phyloP scores from a whole-genome alignment of 257 asterid species.

The Solanum neorickii region DNA sequence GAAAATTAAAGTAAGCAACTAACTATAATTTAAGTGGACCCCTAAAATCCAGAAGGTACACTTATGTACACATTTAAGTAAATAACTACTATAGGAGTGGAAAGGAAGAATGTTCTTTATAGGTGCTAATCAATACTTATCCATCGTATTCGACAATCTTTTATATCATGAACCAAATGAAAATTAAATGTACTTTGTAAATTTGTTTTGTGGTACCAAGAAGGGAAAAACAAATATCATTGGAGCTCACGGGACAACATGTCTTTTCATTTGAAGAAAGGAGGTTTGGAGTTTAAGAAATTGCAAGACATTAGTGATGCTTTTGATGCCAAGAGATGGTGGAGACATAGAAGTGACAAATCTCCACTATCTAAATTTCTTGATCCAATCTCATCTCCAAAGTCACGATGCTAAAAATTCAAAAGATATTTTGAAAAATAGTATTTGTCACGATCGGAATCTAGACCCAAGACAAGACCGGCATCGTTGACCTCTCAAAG shows the following conservation, averaged over 20 bases:
- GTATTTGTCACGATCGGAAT: too few species aligned
- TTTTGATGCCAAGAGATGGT: too few species aligned
- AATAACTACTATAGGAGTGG: not conserved
- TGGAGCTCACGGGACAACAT: not conserved
- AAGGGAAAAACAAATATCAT: not conserved
- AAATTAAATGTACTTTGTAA: not conserved
- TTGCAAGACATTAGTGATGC: too few species aligned
- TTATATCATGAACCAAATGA: not conserved
- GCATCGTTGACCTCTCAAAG: too few species aligned
- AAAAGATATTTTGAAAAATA: too few species aligned
- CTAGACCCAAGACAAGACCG: too few species aligned
- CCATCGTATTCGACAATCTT: not conserved
- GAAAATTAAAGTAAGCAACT: not conserved
- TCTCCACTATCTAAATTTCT: too few species aligned
- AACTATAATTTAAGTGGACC: not conserved
- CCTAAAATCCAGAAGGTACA: not conserved
- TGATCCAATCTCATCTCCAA: too few species aligned
- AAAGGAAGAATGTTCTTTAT: too few species aligned
- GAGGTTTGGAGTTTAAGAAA: not conserved
- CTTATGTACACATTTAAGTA: not conserved
- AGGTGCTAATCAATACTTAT: too few species aligned
- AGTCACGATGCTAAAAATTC: too few species aligned
- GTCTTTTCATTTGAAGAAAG: not conserved
- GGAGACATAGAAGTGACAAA: too few species aligned
- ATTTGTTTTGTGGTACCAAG: not conserved